Evolutionary conservation across 2,329 filamentous ascomycete genomes (phyloP), one percentile per base, ranked within the genome.

Genomic region (Coniochaeta sp.): DNA sequence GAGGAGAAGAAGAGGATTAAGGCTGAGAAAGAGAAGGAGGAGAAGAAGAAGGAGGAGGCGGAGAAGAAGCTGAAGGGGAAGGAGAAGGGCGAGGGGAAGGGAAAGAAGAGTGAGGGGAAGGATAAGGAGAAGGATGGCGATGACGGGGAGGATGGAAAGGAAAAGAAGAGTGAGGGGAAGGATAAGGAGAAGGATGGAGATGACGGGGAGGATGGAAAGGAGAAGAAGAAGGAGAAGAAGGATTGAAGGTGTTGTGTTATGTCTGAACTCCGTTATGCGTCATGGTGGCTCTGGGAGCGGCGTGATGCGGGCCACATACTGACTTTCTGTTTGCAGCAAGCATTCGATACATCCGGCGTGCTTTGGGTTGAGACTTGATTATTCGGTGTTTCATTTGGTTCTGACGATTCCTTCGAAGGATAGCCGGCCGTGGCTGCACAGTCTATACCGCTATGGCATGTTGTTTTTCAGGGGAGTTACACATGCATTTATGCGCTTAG

Each of bases 11-110:
- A 66, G 42, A 67, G 62, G 26, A 52, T 64, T 0, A 67, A 62
- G 55, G 69, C 67, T 58, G 62, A 69, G 54, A 68, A 71, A 63
- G 62, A 70, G 51, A 67, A 69, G 49, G 63, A 69, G 3, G 67
- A 73, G 42, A 68, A 69, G 52, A 63, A 63, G 48, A 57, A 65
- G 52, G 63, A 69, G 55, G 62, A 68, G 48, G 57, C 62, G 24
- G 54, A 64, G n/a, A 55, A 63, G 56, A 66, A 72, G 40, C 59
- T 63, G 12, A 61, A 68, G 33, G 63, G 70, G 48, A 61, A 63
- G 54, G 51, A 59, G n/a, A 60, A 63, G 50, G 53, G 67, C 30
- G 60, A 66, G 51, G 61, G 68, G 54, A 60, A 66, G 53, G 59
- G 60, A 22, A 58, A 68, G 49, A 63, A 62, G 14, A 56, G 53